A percentile compares a stretch with the other conserved stretches of the same genome.
Evolutionary conservation across 108 stramenopile genomes (phyloP).

Genomic region (Stephanodiscus triporus): DNA sequence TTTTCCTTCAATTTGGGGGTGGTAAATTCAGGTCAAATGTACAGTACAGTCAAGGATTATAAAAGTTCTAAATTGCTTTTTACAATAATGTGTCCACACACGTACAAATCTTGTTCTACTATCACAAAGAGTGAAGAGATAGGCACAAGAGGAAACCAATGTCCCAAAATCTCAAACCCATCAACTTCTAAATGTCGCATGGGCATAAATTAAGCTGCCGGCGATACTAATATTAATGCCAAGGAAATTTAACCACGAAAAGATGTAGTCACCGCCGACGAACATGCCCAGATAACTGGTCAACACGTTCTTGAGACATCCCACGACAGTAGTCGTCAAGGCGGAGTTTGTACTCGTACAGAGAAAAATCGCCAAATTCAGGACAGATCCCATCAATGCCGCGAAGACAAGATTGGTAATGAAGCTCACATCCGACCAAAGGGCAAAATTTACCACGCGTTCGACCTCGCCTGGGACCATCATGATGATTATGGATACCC

Average conservation of each 20-base stretch:
- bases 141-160: too few species aligned
- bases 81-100: too few species aligned
- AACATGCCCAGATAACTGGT: conserved; percentile 59
- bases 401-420: conserved; percentile 39
- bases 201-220: conserved; percentile 50
- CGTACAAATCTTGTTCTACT: too few species aligned
- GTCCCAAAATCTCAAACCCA: too few species aligned
- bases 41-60: too few species aligned
- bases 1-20: too few species aligned
- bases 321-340: conserved; percentile 73
- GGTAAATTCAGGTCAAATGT: too few species aligned
- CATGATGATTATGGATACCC: conserved; percentile 29
- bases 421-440: conserved; percentile 38
- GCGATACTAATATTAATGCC: conserved; percentile 54
- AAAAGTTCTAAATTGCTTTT: too few species aligned
- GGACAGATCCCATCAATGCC: conserved; percentile 51
- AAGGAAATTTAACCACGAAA: conserved; percentile 43
- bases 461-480: conserved; percentile 29
- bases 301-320: conserved; percentile 56
- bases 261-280: conserved; percentile 54
- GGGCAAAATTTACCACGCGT: conserved; percentile 15
- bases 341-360: conserved; percentile 73
- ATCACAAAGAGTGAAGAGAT: too few species aligned
- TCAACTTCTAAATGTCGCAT: conserved; percentile 44
- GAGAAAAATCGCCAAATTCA: conserved; percentile 73